Evolutionary conservation across 371 early-diverging fungal species (phyloP), one percentile per base, ranked within the genome.

Genomic region (Mortierella sp.): DNA sequence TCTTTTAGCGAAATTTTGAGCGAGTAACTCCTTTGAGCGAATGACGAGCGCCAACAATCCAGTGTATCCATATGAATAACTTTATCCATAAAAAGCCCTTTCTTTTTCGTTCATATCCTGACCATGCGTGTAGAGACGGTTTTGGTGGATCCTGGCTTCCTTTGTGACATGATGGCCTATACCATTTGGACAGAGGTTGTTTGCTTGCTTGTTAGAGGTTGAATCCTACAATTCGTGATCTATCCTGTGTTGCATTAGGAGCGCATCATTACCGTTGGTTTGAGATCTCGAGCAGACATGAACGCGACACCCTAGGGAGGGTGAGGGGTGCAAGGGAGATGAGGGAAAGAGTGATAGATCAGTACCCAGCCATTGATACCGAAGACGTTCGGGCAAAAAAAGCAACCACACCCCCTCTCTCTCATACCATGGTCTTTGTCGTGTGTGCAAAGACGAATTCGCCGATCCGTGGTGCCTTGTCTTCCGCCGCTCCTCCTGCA

Each of bases 371-470:
- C 34, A n/a, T 34, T 34, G 34, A 34, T 7, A 34, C 34, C 10
- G 34, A 10, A 10, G 7, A 37, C 2, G 16, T 40, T 39, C 34
- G 28, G 17, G 6, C 19, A 56, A 12, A 27, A 47, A 25, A 52
- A n/a, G n/a, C n/a, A n/a, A n/a, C n/a, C 13, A 24, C n/a, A n/a
- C n/a, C n/a, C n/a, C n/a, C 34, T 37, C 10, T 17, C 14, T 56
- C 67, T 12, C 21, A 28, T 79, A 88, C 88, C 89, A 88, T 88
- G 29, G 84, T 87, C 17, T 79, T 67, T 3, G 89, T 87, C 1
- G 82, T 80, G 65, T 86, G 87, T 2, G 81, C 86, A 67, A 80
- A 86, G 74, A 84, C 82, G 60, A 87, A 82, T 31, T 88, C 89
- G 5, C 80, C 59, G 44, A 80, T 47, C 37, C 29, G 63, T 13